Evolutionary conservation across 768 basidiomycete species (phyloP).

Genomic region (Leccinum subgranulosum): DNA sequence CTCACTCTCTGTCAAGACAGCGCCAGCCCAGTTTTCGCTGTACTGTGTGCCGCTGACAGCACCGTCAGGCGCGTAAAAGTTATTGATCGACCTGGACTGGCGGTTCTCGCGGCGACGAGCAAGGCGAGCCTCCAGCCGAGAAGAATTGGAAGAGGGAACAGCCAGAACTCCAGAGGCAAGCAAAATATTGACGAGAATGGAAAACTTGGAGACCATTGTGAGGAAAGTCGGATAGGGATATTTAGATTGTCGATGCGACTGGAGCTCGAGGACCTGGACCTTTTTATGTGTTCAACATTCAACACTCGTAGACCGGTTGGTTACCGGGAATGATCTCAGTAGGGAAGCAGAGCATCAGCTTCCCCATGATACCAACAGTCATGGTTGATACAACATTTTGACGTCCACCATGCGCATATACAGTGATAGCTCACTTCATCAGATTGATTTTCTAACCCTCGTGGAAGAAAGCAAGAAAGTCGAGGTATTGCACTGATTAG

Average conservation of each 20-base stretch:
- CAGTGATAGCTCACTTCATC: not conserved
- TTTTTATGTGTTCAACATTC: not conserved
- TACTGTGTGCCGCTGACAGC: conserved; percentile 6
- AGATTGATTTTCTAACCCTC: not conserved
- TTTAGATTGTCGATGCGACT: not conserved
- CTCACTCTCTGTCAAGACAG: too few species aligned
- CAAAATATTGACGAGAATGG: not conserved
- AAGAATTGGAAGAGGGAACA: not conserved
- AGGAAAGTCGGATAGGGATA: not conserved
- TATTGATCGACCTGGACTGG: not conserved
- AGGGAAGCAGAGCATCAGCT: not conserved
- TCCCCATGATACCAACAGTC: not conserved
- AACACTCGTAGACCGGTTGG: not conserved
- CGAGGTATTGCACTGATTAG: not conserved
- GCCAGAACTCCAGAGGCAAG: not conserved
- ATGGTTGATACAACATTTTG: not conserved
- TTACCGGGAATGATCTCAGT: not conserved
- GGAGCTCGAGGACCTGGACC: not conserved
- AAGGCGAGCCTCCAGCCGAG: too few species aligned
- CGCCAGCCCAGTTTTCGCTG: conserved; percentile 18
- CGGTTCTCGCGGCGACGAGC: too few species aligned
- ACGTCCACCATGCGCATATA: not conserved
- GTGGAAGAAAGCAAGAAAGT: not conserved
- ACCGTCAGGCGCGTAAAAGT: not conserved
- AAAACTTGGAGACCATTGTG: not conserved